Base-by-base conservation (phyloP, 768 basidiomycete species). In the Phanerochaete sordida region DNA sequence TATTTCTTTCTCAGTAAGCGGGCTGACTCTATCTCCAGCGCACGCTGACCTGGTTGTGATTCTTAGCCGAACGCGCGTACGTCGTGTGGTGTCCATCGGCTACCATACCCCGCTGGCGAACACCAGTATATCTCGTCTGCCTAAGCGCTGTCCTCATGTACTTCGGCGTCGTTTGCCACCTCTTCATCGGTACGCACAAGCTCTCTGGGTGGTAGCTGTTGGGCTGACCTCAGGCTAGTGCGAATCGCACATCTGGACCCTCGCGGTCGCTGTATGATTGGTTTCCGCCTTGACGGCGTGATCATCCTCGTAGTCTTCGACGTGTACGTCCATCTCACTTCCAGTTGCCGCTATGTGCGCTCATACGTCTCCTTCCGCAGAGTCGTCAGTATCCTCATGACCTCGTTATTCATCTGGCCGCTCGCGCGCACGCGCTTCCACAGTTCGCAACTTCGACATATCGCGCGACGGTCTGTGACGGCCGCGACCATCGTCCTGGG, bases 291-390 rank as follows among this genome's bases (percentile, higher is more conserved):
- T 1, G 68, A 74, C 7, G 77, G 77, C 0, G 80, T 79, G 0
- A 73, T 82, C 27, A 71, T 78, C 9, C 69, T 84, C 1, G 66
- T 83, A 24, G 67, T 70, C 1, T 83, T 79, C 66, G 82, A 84
- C 60, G 65, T 82, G 75, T 81, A 62, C 62, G 79, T 74, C 57
- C 45, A 58, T 37, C n/a, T 30, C 9, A 6, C 24, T 16, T 31
- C 54, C 57, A 26, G 58, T 28, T 33, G 15, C 21, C 0, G 57
- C 33, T 54, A 37, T 19, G 12, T 16, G n/a, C 27, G 23, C 31
- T 49, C 16, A 55, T 53, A 24, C 15, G 5, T 11, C 13, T 24
- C 16, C 30, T 31, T 21, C 48, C 7, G 3, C 50, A 74, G 71
- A 11, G 66, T 63, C 59, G 68, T 79, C 61, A 77, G 72, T 58